Base-by-base conservation (phyloP, 1,284 basidiomycete genomes). In the Leucoagaricus sp. region DNA sequence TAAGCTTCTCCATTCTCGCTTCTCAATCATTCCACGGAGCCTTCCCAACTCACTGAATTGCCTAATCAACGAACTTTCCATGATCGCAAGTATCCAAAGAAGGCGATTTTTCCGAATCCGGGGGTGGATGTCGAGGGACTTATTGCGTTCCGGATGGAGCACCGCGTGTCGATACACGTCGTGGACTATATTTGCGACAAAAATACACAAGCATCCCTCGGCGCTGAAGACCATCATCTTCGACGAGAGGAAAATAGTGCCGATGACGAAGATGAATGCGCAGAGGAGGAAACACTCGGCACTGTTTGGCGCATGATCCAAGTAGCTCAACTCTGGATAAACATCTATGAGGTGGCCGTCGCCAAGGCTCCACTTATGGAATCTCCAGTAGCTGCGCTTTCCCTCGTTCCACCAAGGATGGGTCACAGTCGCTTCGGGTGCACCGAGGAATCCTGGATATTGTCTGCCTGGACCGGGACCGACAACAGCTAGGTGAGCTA, bases 371-470 rank as follows among this genome's bases (percentile, higher is more conserved):
- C 84, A 85, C 75, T 77, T 79, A 57, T 80, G 81, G 60, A 85
- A 85, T 12, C 83, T 64, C 72, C 69, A 76, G 59, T 85, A 85
- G 0, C 77, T 78, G 19, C 81, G 68, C 7, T 62, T 63, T 2
- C 83, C 83, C 2, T 64, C 62, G 41, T 76, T 70, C 84, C 84
- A 86, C 78, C 80, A 85, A 6, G 83, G 82, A 65, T 85, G 84
- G 1, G 75, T 80, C 10, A 78, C 79, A 12, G 69, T 58, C 3
- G 80, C 80, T 0, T 68, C 56, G 0, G 82, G 82, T 3, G 83
- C 83, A 1, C 80, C 71, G 36, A 68, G 59, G 61, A 86, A 84
- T 0, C 78, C 77, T 48, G 74, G 65, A 5, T 72, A 65, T 0
- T 73, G 75, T 15, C 67, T 57, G 9, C 10, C 19, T 33, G 8